phyloP scores from a whole-genome alignment of 495 filamentous ascomycete species.

The Podospora australis region DNA sequence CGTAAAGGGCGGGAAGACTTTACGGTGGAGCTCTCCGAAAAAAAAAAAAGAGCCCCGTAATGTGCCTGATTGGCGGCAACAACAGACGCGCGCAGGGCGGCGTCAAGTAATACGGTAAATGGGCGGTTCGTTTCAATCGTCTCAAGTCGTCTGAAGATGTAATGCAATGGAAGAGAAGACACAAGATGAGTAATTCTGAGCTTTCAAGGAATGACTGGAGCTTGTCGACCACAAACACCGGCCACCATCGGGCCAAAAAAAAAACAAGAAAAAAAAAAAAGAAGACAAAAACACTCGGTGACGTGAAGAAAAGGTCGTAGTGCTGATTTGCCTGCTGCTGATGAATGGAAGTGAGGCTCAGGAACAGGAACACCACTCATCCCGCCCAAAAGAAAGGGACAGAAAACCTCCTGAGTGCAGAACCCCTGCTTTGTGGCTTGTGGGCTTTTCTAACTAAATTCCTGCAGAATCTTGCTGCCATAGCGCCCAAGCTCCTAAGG shows the following conservation, averaged over 20 bases:
- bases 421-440: no score
- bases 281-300: constrained; percentile 12
- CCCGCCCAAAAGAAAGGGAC: neutral
- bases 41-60: neutral
- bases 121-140: no score
- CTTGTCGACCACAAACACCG: constrained; percentile 29
- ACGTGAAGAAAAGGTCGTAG: constrained; percentile 3
- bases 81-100: no score
- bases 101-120: no score
- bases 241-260: constrained; percentile 24
- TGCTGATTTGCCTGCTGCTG: constrained; percentile 2
- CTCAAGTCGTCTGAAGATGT: no score
- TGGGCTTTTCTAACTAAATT: no score
- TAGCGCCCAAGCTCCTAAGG: no score
- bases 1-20: neutral
- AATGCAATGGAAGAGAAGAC: constrained; percentile 13
- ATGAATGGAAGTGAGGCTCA: constrained; percentile 16
- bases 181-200: neutral
- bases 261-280: no score
- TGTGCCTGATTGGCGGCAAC: neutral
- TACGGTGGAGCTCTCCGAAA: neutral
- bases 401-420: neutral
- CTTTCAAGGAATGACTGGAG: constrained; percentile 28
- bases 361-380: constrained; percentile 1
- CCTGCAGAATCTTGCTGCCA: no score